Evolutionary conservation across 371 early-diverging fungal species (phyloP).

Genomic region (Gilbertella persicaria): DNA sequence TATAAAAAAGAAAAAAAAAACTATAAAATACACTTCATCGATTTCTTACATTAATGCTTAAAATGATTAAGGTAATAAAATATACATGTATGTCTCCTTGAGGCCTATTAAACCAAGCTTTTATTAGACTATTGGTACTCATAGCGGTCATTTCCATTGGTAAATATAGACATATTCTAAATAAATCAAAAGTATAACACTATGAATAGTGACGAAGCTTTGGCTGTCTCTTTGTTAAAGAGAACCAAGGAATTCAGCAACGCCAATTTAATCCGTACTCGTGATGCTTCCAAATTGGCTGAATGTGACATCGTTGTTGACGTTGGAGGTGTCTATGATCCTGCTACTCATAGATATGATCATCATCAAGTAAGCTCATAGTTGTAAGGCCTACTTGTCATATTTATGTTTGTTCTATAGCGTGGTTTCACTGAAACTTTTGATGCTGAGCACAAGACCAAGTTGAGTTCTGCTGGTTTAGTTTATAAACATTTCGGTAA

Average conservation of each 20-base stretch:
- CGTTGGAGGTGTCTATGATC: conserved; percentile 96
- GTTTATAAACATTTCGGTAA: conserved; percentile 94
- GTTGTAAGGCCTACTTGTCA: neutral
- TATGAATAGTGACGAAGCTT: conserved; percentile 82
- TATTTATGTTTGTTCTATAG: no score
- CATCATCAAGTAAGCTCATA: conserved; percentile 83
- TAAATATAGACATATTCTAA: conserved; percentile 12
- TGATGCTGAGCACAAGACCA: conserved; percentile 74
- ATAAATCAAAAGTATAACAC: neutral
- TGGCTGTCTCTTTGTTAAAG: conserved; percentile 90
- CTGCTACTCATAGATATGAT: conserved; percentile 80
- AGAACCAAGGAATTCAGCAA: conserved; percentile 69
- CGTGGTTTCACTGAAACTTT: conserved; percentile 93
- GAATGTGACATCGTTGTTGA: conserved; percentile 94
- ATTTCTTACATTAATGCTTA: conserved; percentile 24
- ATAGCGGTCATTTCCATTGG: conserved; percentile 90
- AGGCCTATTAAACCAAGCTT: neutral
- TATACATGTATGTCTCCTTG: neutral
- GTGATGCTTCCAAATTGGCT: conserved; percentile 80
- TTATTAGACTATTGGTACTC: conserved; percentile 73
- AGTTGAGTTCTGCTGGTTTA: conserved; percentile 91
- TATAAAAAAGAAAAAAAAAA: no score
- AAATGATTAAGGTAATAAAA: conserved; percentile 24
- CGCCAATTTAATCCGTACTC: conserved; percentile 82
- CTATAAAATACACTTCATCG: no score